Evolutionary conservation across 345 rosid species (phyloP), one percentile per base, ranked within the genome.

Genomic region (Acer campestre): DNA sequence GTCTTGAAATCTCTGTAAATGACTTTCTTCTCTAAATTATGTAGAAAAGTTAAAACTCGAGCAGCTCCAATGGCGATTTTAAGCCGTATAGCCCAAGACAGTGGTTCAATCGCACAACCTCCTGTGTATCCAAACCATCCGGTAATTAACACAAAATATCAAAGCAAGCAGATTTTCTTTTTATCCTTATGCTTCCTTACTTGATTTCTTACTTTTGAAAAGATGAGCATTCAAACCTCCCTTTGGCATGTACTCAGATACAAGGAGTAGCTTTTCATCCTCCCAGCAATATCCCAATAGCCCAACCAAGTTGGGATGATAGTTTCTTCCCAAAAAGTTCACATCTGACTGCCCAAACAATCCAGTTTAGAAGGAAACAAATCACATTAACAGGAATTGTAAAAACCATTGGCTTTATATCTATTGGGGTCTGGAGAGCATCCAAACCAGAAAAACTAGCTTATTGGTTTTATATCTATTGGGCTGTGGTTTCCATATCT

Each of bases 1-100:
- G 95, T 90, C 88, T 94, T 92, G 79, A 94, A 94, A 82, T 94
- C 98, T 78, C 98, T 83, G 80, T 89, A 92, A 72, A 92, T 94
- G 85, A 94, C 88, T 80, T 86, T 82, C 85, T 86, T 86, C 10
- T 92, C 89, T 17, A 87, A 89, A 48, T 85, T 71, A 76, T 92
- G 97, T 49, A 92, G 84, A 81, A 89, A 92, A 18, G 89, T 85
- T 62, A 94, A 88, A 69, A 97, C 98, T 55, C 85, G 88, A 73
- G 95, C 94, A 22, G 97, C 93, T 83, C 93, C 95, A 69, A 86
- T 81, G 20, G 86, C 87, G 74, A 91, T 90, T 80, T 86, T 90
- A 58, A 94, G 85, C 80, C 92, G 80, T 23, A 85, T 75, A 22
- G 89, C 93, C 98, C 98, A 94, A 61, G 94, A 85, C 13, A 94